These are phyloP conservation scores for Scortechinia acanthostroma DNA, from an alignment of 2,329 filamentous ascomycete genomes.

Conservation along the genomic window DNA sequence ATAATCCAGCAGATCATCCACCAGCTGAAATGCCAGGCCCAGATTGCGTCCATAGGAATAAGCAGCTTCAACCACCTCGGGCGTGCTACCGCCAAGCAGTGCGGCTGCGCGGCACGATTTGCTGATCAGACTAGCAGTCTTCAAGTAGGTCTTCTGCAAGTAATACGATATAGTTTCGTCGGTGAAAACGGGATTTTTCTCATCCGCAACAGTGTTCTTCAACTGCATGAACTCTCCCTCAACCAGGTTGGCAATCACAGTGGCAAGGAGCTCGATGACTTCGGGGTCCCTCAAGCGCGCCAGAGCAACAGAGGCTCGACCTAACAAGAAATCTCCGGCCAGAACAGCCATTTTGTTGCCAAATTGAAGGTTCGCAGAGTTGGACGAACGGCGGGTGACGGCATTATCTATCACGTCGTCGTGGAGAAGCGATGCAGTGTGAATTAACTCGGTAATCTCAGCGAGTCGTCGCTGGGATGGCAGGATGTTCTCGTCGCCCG, in stretches of 20 bases:
- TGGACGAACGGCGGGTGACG: slow-evolving; percentile 71
- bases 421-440: slow-evolving; percentile 91
- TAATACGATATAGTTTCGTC: slow-evolving; percentile 90
- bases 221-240: slow-evolving; percentile 99
- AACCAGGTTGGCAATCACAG: slow-evolving; percentile 93
- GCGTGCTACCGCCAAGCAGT: slow-evolving; percentile 71
- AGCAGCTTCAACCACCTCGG: slow-evolving; percentile 78
- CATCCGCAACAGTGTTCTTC: slow-evolving; percentile 87
- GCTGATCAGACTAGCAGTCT: slow-evolving; percentile 89
- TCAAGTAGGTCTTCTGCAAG: slow-evolving; percentile 95
- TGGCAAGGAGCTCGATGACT: slow-evolving; percentile 87
- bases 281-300: slow-evolving; percentile 86
- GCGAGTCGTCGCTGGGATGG: slow-evolving; percentile 88
- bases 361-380: slow-evolving; percentile 88
- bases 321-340: slow-evolving; percentile 92
- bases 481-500: slow-evolving; percentile 61
- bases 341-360: slow-evolving; percentile 99
- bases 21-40: slow-evolving; percentile 89
- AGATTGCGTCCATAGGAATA: slow-evolving; percentile 91
- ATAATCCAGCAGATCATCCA: slow-evolving; percentile 97
- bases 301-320: slow-evolving; percentile 85
- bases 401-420: slow-evolving; percentile 98
- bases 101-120: slow-evolving; percentile 91
- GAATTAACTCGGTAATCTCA: slow-evolving; percentile 94
- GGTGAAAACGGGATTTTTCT: slow-evolving; percentile 75